Evolutionary conservation across 305 asterid species (phyloP).

Genomic region (Fraxinus sp.): DNA sequence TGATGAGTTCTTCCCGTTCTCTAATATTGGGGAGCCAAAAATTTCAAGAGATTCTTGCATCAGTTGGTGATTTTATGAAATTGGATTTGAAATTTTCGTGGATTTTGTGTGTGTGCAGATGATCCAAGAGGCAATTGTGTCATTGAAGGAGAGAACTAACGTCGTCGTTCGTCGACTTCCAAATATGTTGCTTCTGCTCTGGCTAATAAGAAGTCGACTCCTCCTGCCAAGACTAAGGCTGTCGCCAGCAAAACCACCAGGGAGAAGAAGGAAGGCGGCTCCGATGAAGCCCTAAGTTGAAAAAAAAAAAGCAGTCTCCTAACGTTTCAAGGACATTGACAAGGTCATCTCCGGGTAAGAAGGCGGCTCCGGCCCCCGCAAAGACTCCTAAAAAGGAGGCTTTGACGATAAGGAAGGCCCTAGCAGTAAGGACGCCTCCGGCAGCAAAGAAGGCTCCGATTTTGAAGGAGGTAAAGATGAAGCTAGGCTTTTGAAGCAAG

Average conservation of each 20-base stretch:
- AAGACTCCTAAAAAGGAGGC: constrained; percentile 39
- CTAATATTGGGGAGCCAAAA: constrained; percentile 41
- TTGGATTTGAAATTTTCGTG: constrained; percentile 27
- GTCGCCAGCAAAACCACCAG: constrained; percentile 16
- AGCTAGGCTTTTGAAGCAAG: too few relatives aligned
- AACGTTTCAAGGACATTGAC: constrained; percentile 47
- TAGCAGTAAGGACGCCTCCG: constrained; percentile 29
- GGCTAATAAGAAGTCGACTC: not conserved
- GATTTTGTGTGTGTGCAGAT: constrained; percentile 43
- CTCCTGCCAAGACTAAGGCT: constrained; percentile 30
- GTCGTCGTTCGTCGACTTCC: constrained; percentile 30
- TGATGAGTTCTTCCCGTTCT: constrained; percentile 25
- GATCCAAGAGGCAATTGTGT: constrained; percentile 72
- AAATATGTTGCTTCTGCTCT: constrained; percentile 20
- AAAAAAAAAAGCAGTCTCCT: constrained; percentile 48
- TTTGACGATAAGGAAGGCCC: constrained; percentile 42
- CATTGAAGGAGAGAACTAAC: constrained; percentile 62
- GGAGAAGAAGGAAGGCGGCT: constrained; percentile 35
- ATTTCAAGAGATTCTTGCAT: constrained; percentile 38
- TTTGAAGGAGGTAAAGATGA: too few relatives aligned
- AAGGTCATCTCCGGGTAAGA: constrained; percentile 46
- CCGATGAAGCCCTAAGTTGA: constrained; percentile 39
- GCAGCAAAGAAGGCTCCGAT: constrained; percentile 30
- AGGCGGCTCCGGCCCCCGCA: constrained; percentile 32
- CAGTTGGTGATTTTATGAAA: not conserved